Conservation (phyloP, 1,284 basidiomycete species). For the Ceratobasidium sp. region DNA sequence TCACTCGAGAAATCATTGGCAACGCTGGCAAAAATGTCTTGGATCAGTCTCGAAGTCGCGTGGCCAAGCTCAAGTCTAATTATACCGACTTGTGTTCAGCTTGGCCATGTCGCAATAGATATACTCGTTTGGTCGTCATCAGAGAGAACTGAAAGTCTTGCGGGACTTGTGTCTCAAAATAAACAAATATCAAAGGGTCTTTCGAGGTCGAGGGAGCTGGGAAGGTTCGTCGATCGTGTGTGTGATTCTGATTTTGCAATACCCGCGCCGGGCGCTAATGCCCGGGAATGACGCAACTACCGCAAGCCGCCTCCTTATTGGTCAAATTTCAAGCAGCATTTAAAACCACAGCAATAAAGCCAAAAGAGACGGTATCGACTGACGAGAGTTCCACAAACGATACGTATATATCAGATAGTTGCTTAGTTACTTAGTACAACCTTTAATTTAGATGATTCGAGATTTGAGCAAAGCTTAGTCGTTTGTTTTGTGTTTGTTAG, state of each 20-base stretch:
- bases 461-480: too few relatives aligned
- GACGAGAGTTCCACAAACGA: too few relatives aligned
- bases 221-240: constrained; percentile 12
- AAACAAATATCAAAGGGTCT: neutral
- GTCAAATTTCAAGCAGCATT: too few relatives aligned
- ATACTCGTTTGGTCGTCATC: constrained; percentile 27
- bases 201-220: constrained; percentile 22
- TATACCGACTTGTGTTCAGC: constrained; percentile 41
- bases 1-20: constrained; percentile 21
- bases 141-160: neutral
- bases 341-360: too few relatives aligned
- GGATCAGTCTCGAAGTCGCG: neutral
- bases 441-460: too few relatives aligned
- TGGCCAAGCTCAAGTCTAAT: constrained; percentile 8
- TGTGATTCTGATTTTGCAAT: constrained; percentile 5
- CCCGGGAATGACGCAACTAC: too few relatives aligned
- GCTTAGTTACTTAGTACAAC: too few relatives aligned
- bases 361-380: too few relatives aligned
- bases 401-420: too few relatives aligned
- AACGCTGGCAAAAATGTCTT: constrained; percentile 16
- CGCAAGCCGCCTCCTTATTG: too few relatives aligned
- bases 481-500: too few relatives aligned
- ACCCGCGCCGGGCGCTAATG: neutral
- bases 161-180: neutral
- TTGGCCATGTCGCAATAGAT: constrained; percentile 41